Conservation (phyloP, 78 protist species). For the Protostelium mycophagum region DNA sequence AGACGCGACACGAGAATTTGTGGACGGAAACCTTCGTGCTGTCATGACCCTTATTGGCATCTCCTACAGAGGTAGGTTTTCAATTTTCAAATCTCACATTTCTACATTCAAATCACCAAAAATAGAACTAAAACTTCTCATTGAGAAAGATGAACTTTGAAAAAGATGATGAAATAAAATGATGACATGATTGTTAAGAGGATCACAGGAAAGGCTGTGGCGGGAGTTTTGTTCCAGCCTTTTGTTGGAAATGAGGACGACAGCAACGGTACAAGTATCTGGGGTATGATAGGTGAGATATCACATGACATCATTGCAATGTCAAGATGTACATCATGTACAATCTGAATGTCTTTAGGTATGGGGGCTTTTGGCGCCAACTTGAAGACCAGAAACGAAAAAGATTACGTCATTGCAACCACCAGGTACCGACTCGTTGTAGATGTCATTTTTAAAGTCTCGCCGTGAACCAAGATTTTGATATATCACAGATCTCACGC, state of each 20-base stretch:
- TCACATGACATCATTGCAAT: no score
- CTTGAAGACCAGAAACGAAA: not conserved
- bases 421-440: no score
- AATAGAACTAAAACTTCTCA: not conserved
- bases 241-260: slow-evolving; percentile 26
- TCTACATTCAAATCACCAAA: not conserved
- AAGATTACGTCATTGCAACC: slow-evolving; percentile 12
- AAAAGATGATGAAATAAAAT: no score
- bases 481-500: slow-evolving; percentile 37
- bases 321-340: no score
- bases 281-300: not conserved
- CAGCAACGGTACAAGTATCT: not conserved
- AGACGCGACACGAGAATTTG: slow-evolving; percentile 62
- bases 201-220: slow-evolving; percentile 19
- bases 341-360: not conserved
- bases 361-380: not conserved
- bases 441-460: no score
- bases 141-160: no score
- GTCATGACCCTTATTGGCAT: slow-evolving; percentile 64
- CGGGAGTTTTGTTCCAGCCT: slow-evolving; percentile 63
- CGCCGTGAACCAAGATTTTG: no score
- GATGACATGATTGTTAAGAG: no score
- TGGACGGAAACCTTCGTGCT: slow-evolving; percentile 28
- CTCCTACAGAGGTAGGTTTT: not conserved
- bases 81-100: no score